These are phyloP conservation scores for Talaromyces proteolyticus DNA, from an alignment of 495 filamentous ascomycete genomes.

Conservation along the genomic window DNA sequence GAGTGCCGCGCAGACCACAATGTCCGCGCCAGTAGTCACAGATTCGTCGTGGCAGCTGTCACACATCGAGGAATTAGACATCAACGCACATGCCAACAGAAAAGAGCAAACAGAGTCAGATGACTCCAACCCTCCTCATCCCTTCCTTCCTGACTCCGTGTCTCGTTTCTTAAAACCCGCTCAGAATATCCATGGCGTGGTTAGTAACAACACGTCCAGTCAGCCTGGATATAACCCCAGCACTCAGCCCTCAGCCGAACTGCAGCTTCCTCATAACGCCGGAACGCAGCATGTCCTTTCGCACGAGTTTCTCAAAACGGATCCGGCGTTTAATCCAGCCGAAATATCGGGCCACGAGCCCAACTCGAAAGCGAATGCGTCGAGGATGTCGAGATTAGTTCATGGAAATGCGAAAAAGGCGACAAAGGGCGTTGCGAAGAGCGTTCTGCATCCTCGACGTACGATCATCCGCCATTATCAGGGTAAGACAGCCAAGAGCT, in stretches of 20 bases:
- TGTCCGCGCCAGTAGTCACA: not conserved
- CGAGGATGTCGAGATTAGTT: constrained; percentile 9
- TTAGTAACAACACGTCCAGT: not conserved
- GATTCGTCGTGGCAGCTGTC: not conserved
- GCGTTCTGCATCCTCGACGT: constrained; percentile 23
- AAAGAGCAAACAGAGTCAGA: not conserved
- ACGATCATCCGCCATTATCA: constrained; percentile 22
- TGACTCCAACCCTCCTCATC: no score
- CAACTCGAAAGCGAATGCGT: constrained; percentile 4
- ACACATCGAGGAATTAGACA: not conserved
- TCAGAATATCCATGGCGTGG: not conserved
- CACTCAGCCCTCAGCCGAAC: not conserved
- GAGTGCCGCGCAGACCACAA: no score
- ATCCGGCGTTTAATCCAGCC: constrained; percentile 20
- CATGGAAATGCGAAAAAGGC: constrained; percentile 4
- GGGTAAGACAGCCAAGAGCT: constrained; percentile 19
- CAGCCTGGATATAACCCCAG: no score
- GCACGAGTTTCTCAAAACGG: constrained; percentile 8
- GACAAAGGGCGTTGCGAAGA: constrained; percentile 11
- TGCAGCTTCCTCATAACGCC: not conserved
- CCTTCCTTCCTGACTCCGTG: not conserved
- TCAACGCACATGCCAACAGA: not conserved
- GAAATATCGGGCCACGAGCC: constrained; percentile 7
- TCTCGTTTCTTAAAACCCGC: not conserved
- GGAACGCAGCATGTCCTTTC: not conserved